Conservation (phyloP, 371 early-diverging fungal genomes). For the Mortierella sp. region DNA sequence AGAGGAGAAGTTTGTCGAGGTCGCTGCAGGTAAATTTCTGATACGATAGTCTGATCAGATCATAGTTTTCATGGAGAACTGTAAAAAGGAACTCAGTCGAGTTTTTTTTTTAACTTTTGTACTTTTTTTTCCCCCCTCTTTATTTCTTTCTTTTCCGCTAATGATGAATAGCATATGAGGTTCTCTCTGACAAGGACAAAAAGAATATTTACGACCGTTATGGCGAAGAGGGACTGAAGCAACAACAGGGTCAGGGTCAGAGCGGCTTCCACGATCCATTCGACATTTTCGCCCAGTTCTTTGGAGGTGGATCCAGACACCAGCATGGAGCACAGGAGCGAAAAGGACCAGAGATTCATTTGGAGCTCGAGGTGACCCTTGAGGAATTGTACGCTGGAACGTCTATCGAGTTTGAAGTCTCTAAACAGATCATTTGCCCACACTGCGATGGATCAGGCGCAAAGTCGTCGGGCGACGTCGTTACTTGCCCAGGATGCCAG, state of each 20-base stretch:
- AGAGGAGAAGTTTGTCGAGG: slow-evolving; percentile 92
- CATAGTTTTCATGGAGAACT: too few relatives aligned
- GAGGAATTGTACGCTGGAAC: slow-evolving; percentile 92
- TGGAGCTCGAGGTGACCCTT: slow-evolving; percentile 85
- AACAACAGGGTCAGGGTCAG: slow-evolving; percentile 66
- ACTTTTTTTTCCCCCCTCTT: background rate
- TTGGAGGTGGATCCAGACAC: slow-evolving; percentile 73
- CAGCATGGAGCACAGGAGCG: slow-evolving; percentile 66
- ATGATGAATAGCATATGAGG: slow-evolving; percentile 84
- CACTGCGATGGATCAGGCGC: slow-evolving; percentile 96
- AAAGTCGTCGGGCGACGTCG: slow-evolving; percentile 83
- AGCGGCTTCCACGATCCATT: slow-evolving; percentile 90
- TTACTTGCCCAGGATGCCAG: slow-evolving; percentile 81
- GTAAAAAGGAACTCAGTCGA: too few relatives aligned
- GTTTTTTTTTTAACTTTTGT: background rate
- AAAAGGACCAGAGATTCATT: slow-evolving; percentile 82
- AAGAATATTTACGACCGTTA: slow-evolving; percentile 91
- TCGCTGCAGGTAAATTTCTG: slow-evolving; percentile 80
- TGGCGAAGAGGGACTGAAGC: slow-evolving; percentile 94
- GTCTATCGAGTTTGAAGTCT: slow-evolving; percentile 88
- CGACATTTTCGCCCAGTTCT: slow-evolving; percentile 94
- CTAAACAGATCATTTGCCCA: slow-evolving; percentile 93
- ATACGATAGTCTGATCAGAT: too few relatives aligned
- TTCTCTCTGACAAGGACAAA: slow-evolving; percentile 92
- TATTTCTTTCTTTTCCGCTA: background rate